Base-by-base conservation (phyloP, 306 rosid species). In the Urtica urens region DNA sequence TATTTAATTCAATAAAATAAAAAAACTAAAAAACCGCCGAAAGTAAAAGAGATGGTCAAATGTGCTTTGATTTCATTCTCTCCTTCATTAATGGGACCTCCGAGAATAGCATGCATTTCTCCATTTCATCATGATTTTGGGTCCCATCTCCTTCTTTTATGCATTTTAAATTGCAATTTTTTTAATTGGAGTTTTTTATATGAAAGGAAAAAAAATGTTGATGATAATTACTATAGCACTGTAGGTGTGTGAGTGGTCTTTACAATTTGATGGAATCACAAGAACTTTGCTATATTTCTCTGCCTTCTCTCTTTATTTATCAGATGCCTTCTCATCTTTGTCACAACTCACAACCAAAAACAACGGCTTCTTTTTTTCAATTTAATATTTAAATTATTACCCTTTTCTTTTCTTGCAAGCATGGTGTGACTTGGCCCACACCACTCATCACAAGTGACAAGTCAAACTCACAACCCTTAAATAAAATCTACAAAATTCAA, bases 21-120 rank as follows among this genome's bases (percentile, higher is more conserved):
- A 7, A 35, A 35, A 3, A 7, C 11, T 10, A 35, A 49, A 49
- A 15, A 25, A 51, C 12, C 78, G 65, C 80, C 76, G 76, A 84
- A 71, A 73, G 80, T 54, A 59, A 51, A 57, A 46, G 64, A 41
- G 66, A 41, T 57, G 75, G 78, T 81, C 79, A 81, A 81, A 72
- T 33, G 51, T 60, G 72, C 81, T 81, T 67, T 78, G 78, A 71
- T 68, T n/a, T n/a, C n/a, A n/a, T n/a, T n/a, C n/a, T 75, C 74
- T 64, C 21, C 53, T 52, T 68, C 63, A 73, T 67, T 71, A 75
- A 62, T 71, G 77, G 78, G 64, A 47, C 76, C 66, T 62, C 74
- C 73, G 3, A 76, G 77, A 78, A 76, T 67, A 79, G 86, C 74
- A 81, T 72, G 76, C 4, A 28, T 28, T 28, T 28, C 69, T n/a